Evolutionary conservation across 2,329 filamentous ascomycete genomes (phyloP).

Genomic region (Phaeoacremonium minimum): DNA sequence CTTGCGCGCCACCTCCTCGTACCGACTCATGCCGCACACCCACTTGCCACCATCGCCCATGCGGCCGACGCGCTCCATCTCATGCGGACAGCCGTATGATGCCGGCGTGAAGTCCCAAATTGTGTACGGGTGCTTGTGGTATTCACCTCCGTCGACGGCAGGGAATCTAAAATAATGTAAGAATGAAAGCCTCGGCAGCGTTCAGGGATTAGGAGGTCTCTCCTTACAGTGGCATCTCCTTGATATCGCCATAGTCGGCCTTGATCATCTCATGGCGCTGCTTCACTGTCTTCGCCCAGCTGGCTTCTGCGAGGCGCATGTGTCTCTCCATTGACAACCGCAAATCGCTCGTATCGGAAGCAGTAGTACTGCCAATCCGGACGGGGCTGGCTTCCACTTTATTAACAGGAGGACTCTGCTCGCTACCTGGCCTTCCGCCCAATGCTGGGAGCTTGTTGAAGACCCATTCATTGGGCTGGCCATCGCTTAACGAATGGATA

Average conservation of each 20-base stretch:
- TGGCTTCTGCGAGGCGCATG: conserved; percentile 13
- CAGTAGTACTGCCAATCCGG: background rate
- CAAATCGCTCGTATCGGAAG: background rate
- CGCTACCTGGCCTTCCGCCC: too few species aligned
- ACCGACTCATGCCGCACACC: conserved; percentile 34
- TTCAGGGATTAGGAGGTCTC: background rate
- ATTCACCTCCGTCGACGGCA: background rate
- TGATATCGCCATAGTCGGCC: conserved; percentile 15
- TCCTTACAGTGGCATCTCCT: conserved; percentile 15
- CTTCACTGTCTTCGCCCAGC: conserved; percentile 21
- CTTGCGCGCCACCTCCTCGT: conserved; percentile 17
- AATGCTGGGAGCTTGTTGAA: conserved; percentile 11
- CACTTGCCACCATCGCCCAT: conserved; percentile 37
- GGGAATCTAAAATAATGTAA: background rate
- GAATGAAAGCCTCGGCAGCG: too few species aligned
- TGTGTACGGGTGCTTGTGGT: conserved; percentile 21
- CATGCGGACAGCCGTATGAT: conserved; percentile 32
- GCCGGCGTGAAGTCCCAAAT: conserved; percentile 35
- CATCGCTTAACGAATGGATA: conserved; percentile 12
- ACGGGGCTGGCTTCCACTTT: conserved; percentile 3
- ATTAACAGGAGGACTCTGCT: too few species aligned
- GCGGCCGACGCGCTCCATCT: conserved; percentile 30
- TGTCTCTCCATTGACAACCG: conserved; percentile 11
- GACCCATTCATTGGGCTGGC: conserved; percentile 17
- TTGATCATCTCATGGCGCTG: conserved; percentile 20